Evolutionary conservation across 345 rosid species (phyloP), one percentile per base, ranked within the genome.

Genomic region (Corchorus olitorius): DNA sequence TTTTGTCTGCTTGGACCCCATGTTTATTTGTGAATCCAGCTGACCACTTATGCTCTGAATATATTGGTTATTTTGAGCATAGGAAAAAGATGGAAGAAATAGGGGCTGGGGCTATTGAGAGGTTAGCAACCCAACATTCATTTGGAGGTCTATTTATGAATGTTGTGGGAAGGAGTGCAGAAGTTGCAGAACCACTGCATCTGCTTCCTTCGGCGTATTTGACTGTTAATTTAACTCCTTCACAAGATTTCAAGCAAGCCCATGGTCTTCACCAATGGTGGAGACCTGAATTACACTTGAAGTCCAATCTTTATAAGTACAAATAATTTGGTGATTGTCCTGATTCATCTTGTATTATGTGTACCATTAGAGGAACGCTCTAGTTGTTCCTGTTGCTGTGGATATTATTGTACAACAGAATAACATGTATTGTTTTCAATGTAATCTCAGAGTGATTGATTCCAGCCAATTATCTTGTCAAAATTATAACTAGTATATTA

Each of bases 251-350:
- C 54, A 91, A 80, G 79, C 82, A 85, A 75, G 98, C 98, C 10
- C 99, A 96, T 78, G 97, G 98, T 58, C 84, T 96, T 80, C 97
- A 90, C 80, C 98, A 93, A 65, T 96, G 98, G 99, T 96, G 97
- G 98, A 75, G 82, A 55, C 89, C 90, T 0, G 93, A 92, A 70
- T 67, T 84, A 66, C 56, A 81, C 34, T 70, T 94, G 75, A 83
- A 90, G 67, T 85, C 90, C 68, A 82, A 85, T 79, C 62, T 84
- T 60, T 85, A 91, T 86, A 77, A 64, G 70, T 94, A 91, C 80
- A 77, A 76, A 55, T 92, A 83, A 82, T 13, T 33, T 17, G 35
- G 35, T 71, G 8, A 0, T 19, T 39, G 34, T 62, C n/a, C 37
- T 63, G 48, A 12, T 61, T 67, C 10, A 55, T 53, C 22, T 52